Evolutionary conservation across 2,329 filamentous ascomycete species (phyloP).

Genomic region (Epichloe gansuensis): DNA sequence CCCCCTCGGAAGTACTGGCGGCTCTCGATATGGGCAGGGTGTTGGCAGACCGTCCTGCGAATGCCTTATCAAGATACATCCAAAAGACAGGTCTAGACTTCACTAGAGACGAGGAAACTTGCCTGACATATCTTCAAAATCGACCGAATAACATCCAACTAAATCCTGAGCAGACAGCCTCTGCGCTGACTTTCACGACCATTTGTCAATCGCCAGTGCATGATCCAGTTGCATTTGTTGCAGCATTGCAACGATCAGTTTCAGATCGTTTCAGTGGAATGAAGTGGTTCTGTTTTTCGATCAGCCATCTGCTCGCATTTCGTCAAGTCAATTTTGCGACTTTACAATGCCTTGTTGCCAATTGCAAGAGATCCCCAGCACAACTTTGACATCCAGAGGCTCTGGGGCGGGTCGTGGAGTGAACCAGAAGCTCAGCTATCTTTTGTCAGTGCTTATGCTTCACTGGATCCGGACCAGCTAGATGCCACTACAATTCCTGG

Average conservation of each 20-base stretch:
- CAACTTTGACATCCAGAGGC: constrained; percentile 65
- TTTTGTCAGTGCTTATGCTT: constrained; percentile 82
- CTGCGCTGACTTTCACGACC: constrained; percentile 57
- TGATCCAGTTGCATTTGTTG: constrained; percentile 43
- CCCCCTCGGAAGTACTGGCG: constrained; percentile 60
- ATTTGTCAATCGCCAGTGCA: constrained; percentile 45
- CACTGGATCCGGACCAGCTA: constrained; percentile 60
- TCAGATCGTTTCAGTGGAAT: constrained; percentile 52
- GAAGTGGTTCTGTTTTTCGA: constrained; percentile 72
- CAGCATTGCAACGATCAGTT: constrained; percentile 50
- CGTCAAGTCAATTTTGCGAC: constrained; percentile 67
- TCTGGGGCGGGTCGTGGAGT: constrained; percentile 88
- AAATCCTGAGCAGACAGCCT: constrained; percentile 70
- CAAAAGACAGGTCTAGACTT: constrained; percentile 63
- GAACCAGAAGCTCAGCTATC: constrained; percentile 80
- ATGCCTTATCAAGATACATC: constrained; percentile 52
- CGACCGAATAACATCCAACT: constrained; percentile 47
- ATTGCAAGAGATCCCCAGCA: constrained; percentile 44
- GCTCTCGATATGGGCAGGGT: constrained; percentile 58
- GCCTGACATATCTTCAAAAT: constrained; percentile 40
- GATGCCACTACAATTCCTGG: constrained; percentile 78
- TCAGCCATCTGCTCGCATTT: constrained; percentile 61
- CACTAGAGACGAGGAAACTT: constrained; percentile 63
- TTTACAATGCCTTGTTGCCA: constrained; percentile 69
- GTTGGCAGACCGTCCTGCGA: constrained; percentile 44